These are phyloP conservation scores for Nemania serpens DNA, from an alignment of 2,329 filamentous ascomycete genomes.

Conservation along the genomic window DNA sequence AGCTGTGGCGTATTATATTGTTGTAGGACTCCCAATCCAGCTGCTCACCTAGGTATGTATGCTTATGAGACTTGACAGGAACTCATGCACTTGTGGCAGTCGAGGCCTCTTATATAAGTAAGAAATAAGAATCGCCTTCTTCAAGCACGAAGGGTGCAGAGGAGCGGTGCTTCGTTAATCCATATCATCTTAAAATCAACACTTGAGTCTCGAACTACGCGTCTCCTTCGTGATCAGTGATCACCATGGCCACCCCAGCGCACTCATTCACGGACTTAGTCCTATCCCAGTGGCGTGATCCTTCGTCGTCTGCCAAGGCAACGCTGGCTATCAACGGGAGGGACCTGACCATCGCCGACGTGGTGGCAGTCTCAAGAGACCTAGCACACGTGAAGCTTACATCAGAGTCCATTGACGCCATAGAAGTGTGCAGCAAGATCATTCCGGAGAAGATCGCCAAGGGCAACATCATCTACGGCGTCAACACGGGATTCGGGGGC, in stretches of 20 bases:
- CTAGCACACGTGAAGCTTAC: slow-evolving; percentile 8
- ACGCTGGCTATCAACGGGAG: slow-evolving; percentile 3
- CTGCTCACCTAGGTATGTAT: no score
- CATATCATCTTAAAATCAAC: neutral
- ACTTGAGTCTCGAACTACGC: neutral
- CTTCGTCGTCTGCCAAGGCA: slow-evolving; percentile 1
- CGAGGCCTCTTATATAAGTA: no score
- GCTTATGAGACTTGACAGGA: no score
- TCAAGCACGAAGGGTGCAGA: neutral
- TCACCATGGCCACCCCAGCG: neutral
- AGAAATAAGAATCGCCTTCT: neutral
- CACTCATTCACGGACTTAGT: neutral
- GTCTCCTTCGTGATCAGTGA: neutral
- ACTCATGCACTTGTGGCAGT: no score
- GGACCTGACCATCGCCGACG: slow-evolving; percentile 11
- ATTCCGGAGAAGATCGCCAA: slow-evolving; percentile 7
- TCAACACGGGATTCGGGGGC: slow-evolving; percentile 21
- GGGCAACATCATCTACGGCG: slow-evolving; percentile 14
- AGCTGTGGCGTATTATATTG: no score
- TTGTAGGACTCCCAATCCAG: no score
- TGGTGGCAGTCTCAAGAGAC: slow-evolving; percentile 14
- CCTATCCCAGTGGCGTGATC: slow-evolving; percentile 3
- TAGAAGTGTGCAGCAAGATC: slow-evolving; percentile 15
- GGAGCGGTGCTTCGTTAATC: neutral
- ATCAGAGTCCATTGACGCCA: slow-evolving; percentile 4